Base-by-base conservation (phyloP, 2,329 filamentous ascomycete genomes). In the Fusarium torulosum region DNA sequence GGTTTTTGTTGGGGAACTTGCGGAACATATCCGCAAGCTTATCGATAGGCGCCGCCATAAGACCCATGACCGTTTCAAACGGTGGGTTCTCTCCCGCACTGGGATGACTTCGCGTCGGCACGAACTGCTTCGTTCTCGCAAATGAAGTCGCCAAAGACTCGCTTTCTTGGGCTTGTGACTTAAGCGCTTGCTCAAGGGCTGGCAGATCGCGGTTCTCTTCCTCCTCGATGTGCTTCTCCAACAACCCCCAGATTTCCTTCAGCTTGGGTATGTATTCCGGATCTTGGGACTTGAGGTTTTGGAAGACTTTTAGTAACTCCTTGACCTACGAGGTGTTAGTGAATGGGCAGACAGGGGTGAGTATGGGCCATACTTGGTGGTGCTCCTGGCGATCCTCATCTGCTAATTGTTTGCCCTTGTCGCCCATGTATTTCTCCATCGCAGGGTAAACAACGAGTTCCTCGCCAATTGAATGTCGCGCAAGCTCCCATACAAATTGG, bases 31-130 rank as follows among this genome's bases (percentile, higher is more conserved):
- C 86, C 37, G 76, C 77, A 31, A 90, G 63, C 59, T 81, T 82
- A 72, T 89, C 88, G 19, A 89, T 77, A 0, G 87, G 87, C 15
- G 86, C 85, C 0, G 83, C 76, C 74, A 90, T 63, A 21, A 90
- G 67, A 0, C 84, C 85, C 58, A 81, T 81, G 0, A 80, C 84
- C 0, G 83, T 86, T 78, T 89, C 86, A 59, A 87, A 88, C 0
- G 83, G 84, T 4, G 85, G 85, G 35, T 81, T 80, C 61, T 85
- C 80, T 0, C 83, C 83, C 4, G 82, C 79, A n/a, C 70, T 76
- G 0, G 84, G 84, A 72, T 87, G 85, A 35, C 81, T 82, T 23
- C 83, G 80, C 2, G 83, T 80, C 2, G 85, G 85, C 2, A 84
- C 81, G 68, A 88, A 84, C 25, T 75, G 74, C 76, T 88, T 88